These are phyloP conservation scores for Penicillium macrosclerotiorum DNA, from an alignment of 495 filamentous ascomycete genomes.

Conservation along the genomic window DNA sequence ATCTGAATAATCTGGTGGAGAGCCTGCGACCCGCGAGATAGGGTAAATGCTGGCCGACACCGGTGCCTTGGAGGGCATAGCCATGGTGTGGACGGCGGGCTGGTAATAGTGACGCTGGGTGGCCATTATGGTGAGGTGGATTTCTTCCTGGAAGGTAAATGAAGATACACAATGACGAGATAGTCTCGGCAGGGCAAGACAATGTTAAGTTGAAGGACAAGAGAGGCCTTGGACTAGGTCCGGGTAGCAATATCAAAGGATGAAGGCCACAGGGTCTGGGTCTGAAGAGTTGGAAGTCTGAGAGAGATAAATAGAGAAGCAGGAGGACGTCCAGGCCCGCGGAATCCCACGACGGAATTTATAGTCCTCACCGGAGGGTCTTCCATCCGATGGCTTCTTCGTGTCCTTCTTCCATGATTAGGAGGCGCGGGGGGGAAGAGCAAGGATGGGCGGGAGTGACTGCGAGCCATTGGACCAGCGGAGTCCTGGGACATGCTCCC, in stretches of 20 bases:
- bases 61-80: constrained; percentile 63
- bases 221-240: constrained; percentile 12
- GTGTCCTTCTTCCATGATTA: constrained; percentile 18
- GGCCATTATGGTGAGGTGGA: constrained; percentile 45
- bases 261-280: constrained; percentile 10
- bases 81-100: constrained; percentile 54
- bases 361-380: constrained; percentile 58
- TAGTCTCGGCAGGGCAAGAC: constrained; percentile 14
- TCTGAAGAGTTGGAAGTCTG: constrained; percentile 28
- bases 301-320: constrained; percentile 56
- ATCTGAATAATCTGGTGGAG: constrained; percentile 71
- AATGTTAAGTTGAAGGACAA: constrained; percentile 14
- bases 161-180: constrained; percentile 3
- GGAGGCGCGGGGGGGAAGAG: constrained; percentile 16
- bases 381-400: constrained; percentile 38
- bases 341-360: constrained; percentile 56
- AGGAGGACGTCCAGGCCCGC: constrained; percentile 36
- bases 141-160: constrained; percentile 1
- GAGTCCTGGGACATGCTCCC: constrained; percentile 43
- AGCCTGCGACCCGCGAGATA: constrained; percentile 58
- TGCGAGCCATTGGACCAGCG: constrained; percentile 43
- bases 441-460: constrained; percentile 26
- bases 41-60: constrained; percentile 52
- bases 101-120: constrained; percentile 55
- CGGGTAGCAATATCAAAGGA: constrained; percentile 11